These are phyloP conservation scores for Sphaerobolus stellatus DNA, from an alignment of 1,284 basidiomycete species.

Conservation along the genomic window DNA sequence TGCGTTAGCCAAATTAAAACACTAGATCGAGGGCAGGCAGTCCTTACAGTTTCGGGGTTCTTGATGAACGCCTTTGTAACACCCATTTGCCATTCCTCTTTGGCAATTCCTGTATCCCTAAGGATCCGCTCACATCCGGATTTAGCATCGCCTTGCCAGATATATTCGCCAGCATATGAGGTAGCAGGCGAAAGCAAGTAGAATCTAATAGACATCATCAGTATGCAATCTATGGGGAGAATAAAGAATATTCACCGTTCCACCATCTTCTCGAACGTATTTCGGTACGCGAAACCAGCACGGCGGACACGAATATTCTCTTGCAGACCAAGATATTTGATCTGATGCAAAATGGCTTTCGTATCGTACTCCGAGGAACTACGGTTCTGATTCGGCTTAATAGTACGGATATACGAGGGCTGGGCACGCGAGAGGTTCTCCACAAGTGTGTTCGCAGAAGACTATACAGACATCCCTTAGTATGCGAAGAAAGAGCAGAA, in stretches of 20 bases:
- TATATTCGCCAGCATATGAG: constrained; percentile 98
- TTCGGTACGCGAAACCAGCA: constrained; percentile 96
- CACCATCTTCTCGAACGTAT: constrained; percentile 98
- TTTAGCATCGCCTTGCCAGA: constrained; percentile 88
- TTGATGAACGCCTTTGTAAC: constrained; percentile 99
- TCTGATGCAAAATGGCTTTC: constrained; percentile 95
- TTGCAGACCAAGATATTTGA: constrained; percentile 98
- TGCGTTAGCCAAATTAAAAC: constrained; percentile 6
- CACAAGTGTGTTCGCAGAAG: constrained; percentile 91
- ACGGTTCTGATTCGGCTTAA: constrained; percentile 98
- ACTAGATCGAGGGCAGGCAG: not conserved
- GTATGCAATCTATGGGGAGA: not conserved
- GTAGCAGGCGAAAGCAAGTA: constrained; percentile 94
- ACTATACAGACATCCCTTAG: constrained; percentile 38
- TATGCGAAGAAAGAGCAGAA: constrained; percentile 6
- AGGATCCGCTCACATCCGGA: constrained; percentile 94
- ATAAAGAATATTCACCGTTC: constrained; percentile 51
- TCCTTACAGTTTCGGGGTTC: constrained; percentile 93
- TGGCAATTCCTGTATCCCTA: constrained; percentile 91
- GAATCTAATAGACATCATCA: constrained; percentile 49
- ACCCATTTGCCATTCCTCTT: constrained; percentile 99
- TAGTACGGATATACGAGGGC: constrained; percentile 98
- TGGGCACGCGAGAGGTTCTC: constrained; percentile 95
- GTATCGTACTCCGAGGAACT: constrained; percentile 90
- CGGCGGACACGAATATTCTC: constrained; percentile 98